These are phyloP conservation scores for Kwoniella bestiolae DNA, from an alignment of 768 basidiomycete species.

Conservation along the genomic window DNA sequence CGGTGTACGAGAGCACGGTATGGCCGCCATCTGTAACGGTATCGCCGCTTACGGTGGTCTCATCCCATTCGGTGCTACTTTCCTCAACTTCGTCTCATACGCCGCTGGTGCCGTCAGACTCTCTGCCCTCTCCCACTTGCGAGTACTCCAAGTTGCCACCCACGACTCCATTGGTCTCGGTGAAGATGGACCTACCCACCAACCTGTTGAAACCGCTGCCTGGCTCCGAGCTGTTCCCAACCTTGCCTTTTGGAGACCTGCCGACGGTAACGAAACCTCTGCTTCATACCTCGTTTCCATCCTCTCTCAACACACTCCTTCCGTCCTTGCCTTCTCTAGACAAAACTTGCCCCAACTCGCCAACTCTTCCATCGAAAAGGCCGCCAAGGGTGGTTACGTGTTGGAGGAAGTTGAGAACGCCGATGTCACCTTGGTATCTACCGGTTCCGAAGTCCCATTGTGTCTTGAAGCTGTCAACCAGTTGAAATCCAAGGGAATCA, in stretches of 20 bases:
- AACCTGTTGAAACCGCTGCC: conserved; percentile 86
- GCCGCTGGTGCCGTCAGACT: conserved; percentile 90
- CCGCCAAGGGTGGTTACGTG: conserved; percentile 84
- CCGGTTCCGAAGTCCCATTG: conserved; percentile 82
- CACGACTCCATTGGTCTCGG: conserved; percentile 85
- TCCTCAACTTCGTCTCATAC: conserved; percentile 93
- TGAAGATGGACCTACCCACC: conserved; percentile 95
- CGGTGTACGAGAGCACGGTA: conserved; percentile 96
- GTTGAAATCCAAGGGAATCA: conserved; percentile 76
- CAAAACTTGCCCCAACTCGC: conserved; percentile 80
- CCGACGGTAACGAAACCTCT: conserved; percentile 90
- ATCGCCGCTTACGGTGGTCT: conserved; percentile 86
- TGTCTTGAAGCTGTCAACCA: conserved; percentile 82
- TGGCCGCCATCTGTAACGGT: conserved; percentile 95
- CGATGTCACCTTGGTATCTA: conserved; percentile 85
- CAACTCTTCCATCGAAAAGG: conserved; percentile 81
- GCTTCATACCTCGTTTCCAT: conserved; percentile 84
- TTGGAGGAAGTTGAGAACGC: conserved; percentile 77
- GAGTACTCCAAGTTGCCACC: conserved; percentile 94
- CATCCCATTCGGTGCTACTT: conserved; percentile 88
- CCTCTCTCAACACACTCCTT: conserved; percentile 75
- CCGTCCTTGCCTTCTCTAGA: conserved; percentile 58
- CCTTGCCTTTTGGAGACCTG: conserved; percentile 79
- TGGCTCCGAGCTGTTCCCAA: conserved; percentile 90
- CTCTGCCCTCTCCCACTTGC: conserved; percentile 84